phyloP scores from a whole-genome alignment of 2,329 filamentous ascomycete species.

The Phaeosphaeria sp. region DNA sequence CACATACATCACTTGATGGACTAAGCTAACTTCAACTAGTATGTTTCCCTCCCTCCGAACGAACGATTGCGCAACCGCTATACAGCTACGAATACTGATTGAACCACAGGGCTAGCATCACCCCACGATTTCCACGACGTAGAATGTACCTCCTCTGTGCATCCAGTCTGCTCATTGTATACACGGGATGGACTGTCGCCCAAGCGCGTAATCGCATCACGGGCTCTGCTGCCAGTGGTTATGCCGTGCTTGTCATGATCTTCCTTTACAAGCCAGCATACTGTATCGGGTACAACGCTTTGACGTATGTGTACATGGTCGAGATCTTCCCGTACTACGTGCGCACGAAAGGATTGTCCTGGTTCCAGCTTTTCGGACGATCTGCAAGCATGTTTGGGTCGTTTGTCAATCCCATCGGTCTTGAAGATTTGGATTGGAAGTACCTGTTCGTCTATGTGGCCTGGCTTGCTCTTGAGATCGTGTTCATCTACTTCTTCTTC shows the following conservation, averaged over 20 bases:
- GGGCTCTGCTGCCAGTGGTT: slow-evolving; percentile 38
- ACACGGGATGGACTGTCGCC: slow-evolving; percentile 49
- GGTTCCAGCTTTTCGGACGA: slow-evolving; percentile 70
- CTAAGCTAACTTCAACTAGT: background rate
- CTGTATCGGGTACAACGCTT: slow-evolving; percentile 64
- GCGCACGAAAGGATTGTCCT: slow-evolving; percentile 56
- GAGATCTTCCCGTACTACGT: slow-evolving; percentile 60
- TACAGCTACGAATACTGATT: background rate
- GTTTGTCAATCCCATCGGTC: slow-evolving; percentile 68
- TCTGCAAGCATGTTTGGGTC: slow-evolving; percentile 67
- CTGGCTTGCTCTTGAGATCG: slow-evolving; percentile 41
- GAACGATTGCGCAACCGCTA: background rate
- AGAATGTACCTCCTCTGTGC: slow-evolving; percentile 61
- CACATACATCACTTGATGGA: background rate
- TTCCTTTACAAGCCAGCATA: slow-evolving; percentile 62
- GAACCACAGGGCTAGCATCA: slow-evolving; percentile 53
- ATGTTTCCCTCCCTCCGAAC: background rate
- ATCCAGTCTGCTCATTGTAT: slow-evolving; percentile 40
- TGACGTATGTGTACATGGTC: slow-evolving; percentile 62
- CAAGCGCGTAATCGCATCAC: slow-evolving; percentile 61
- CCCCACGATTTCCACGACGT: slow-evolving; percentile 63
- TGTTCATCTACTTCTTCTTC: slow-evolving; percentile 47
- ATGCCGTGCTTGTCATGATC: slow-evolving; percentile 59
- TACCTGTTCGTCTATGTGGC: slow-evolving; percentile 67
- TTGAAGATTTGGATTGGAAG: slow-evolving; percentile 66